Percentiles rank a stretch among this genome's conserved stretches.
Evolutionary conservation across 345 rosid species (phyloP).

Genomic region (Chamaenerion angustifolium): DNA sequence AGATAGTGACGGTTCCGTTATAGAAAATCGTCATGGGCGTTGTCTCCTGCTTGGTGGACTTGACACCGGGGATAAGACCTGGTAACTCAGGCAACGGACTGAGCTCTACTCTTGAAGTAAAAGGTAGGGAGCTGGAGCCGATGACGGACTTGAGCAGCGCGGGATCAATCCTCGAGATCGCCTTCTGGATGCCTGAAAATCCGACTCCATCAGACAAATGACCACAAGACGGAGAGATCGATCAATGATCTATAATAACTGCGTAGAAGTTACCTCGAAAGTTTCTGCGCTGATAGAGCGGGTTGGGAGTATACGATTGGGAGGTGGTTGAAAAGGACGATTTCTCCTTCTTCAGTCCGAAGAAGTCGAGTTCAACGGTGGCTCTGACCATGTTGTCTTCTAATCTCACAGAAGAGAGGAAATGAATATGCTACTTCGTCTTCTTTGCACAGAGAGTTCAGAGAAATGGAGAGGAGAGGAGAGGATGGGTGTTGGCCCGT

Average conservation of each 20-base stretch:
- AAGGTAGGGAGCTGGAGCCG: slow-evolving; percentile 39
- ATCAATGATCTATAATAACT: no score
- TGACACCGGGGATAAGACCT: slow-evolving; percentile 18
- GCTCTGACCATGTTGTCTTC: slow-evolving; percentile 29
- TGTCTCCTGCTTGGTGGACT: slow-evolving; percentile 24
- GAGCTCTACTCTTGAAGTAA: slow-evolving; percentile 33
- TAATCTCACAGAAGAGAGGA: no score
- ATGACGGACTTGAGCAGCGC: slow-evolving; percentile 61
- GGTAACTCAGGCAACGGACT: slow-evolving; percentile 21
- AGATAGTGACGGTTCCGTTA: slow-evolving; percentile 62
- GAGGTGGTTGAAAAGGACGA: slow-evolving; percentile 6
- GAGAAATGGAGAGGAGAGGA: neutral
- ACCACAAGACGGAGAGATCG: no score
- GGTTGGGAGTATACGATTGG: slow-evolving; percentile 21
- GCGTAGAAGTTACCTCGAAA: slow-evolving; percentile 35
- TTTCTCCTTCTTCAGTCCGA: slow-evolving; percentile 37
- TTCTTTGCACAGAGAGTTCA: neutral
- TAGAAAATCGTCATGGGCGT: slow-evolving; percentile 89
- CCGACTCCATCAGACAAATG: neutral
- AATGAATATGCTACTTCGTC: no score
- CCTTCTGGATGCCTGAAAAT: slow-evolving; percentile 52
- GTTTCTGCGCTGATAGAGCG: slow-evolving; percentile 50
- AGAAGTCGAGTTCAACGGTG: slow-evolving; percentile 56
- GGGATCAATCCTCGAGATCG: slow-evolving; percentile 76
- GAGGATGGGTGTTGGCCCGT: neutral